A percentile compares a stretch with the other conserved stretches of the same genome.
Conservation (phyloP, 148 eudicot genomes). For the Rhododendron ovatum region DNA sequence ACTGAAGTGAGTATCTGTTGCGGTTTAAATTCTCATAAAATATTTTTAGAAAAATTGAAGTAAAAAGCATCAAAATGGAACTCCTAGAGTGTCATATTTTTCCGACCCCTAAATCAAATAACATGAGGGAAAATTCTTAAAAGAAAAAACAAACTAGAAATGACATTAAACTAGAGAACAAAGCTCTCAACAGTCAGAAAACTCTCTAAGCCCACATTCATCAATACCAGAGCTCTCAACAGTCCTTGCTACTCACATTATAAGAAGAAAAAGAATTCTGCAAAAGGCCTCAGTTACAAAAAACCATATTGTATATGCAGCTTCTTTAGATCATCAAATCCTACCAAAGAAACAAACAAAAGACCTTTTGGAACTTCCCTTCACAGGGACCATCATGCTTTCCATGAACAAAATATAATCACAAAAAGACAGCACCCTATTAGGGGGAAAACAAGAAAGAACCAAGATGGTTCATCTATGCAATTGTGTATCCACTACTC, state of each 20-base stretch:
- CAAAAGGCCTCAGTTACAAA: not conserved
- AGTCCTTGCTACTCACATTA: not conserved
- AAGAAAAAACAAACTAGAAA: not conserved
- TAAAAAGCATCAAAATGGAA: not conserved
- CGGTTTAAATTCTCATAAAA: not conserved
- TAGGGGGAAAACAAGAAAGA: not conserved
- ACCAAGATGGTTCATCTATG: slow-evolving; percentile 5
- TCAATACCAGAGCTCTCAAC: not conserved
- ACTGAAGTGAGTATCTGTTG: not conserved
- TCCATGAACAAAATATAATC: slow-evolving; percentile 12
- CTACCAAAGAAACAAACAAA: slow-evolving; percentile 13
- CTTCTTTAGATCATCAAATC: slow-evolving; percentile 2
- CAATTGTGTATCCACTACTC: slow-evolving; percentile 1
- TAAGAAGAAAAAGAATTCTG: not conserved
- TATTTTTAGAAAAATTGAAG: not conserved
- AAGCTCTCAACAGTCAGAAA: not conserved
- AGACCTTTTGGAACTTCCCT: not conserved
- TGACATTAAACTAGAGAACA: not conserved
- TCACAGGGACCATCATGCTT: not conserved
- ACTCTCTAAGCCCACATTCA: not conserved
- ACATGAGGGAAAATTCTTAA: not conserved
- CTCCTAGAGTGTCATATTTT: not conserved
- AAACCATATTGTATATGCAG: not conserved
- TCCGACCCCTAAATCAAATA: not conserved
- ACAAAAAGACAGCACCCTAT: slow-evolving; percentile 5